These are phyloP conservation scores for Colletotrichum cuscutae DNA, from an alignment of 2,329 filamentous ascomycete genomes.

Conservation along the genomic window DNA sequence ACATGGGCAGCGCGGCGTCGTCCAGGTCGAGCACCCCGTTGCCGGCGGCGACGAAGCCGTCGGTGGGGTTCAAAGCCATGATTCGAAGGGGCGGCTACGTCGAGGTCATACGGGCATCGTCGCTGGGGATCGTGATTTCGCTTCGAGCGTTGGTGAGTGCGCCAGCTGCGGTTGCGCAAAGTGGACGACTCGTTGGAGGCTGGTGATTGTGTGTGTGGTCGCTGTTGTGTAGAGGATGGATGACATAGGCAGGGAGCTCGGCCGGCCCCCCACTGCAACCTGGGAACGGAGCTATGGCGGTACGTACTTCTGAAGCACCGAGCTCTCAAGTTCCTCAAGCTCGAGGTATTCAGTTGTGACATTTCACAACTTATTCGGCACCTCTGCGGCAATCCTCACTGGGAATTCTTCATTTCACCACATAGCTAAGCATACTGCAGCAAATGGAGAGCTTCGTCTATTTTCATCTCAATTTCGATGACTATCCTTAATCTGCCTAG, in stretches of 20 bases:
- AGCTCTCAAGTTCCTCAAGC: not conserved
- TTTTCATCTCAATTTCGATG: not conserved
- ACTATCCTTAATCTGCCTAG: not conserved
- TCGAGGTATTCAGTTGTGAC: not conserved
- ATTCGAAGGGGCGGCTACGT: not conserved
- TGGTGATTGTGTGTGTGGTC: constrained; percentile 13
- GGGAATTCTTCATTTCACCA: not conserved
- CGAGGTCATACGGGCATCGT: constrained; percentile 28
- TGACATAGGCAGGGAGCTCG: constrained; percentile 32
- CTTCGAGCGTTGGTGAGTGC: constrained; percentile 14
- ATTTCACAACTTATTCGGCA: not conserved
- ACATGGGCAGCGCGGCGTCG: constrained; percentile 82
- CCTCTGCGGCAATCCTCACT: not conserved
- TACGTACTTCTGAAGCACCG: constrained; percentile 24
- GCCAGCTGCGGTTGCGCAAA: constrained; percentile 16
- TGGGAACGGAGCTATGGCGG: not conserved
- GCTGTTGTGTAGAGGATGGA: constrained; percentile 28
- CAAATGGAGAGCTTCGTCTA: not conserved
- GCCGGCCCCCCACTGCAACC: constrained; percentile 7
- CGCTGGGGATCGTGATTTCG: constrained; percentile 4
- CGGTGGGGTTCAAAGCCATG: constrained; percentile 78
- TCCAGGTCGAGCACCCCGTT: constrained; percentile 64
- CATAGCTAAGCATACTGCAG: not conserved
- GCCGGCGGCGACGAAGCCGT: constrained; percentile 80
- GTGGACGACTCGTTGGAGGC: constrained; percentile 24